A percentile compares a stretch with the other conserved stretches of the same genome.
Evolutionary conservation across 2,329 filamentous ascomycete species (phyloP).

Genomic region (Xylariomycetidae sp.): DNA sequence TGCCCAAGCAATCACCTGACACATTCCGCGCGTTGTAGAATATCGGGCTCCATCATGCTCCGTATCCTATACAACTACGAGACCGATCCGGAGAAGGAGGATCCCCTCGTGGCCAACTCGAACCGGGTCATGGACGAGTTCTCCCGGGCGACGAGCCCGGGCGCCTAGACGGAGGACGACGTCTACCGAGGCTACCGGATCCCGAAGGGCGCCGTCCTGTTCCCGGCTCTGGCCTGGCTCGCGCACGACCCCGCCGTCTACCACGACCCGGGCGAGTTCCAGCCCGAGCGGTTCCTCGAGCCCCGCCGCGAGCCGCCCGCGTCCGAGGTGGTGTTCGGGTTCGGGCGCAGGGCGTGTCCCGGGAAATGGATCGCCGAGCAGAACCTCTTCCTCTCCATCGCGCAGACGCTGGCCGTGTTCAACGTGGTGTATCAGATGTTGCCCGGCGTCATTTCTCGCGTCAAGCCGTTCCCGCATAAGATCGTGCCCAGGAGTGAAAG

Average conservation of each 20-base stretch:
- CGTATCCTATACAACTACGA: slow-evolving; percentile 1
- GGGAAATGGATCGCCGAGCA: slow-evolving; percentile 26
- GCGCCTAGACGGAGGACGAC: slow-evolving; percentile 11
- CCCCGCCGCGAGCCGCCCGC: slow-evolving; percentile 28
- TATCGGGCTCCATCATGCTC: no score
- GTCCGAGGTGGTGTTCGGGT: slow-evolving; percentile 22
- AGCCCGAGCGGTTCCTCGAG: slow-evolving; percentile 27
- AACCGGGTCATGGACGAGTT: background rate
- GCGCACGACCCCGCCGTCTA: slow-evolving; percentile 61
- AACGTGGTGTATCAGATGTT: no score
- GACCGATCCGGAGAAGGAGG: background rate
- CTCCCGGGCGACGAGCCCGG: background rate
- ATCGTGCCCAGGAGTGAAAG: no score
- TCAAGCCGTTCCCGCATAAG: no score
- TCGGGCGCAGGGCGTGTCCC: slow-evolving; percentile 28
- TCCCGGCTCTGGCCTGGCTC: slow-evolving; percentile 1
- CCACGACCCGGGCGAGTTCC: slow-evolving; percentile 30
- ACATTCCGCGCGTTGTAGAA: no score
- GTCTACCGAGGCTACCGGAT: slow-evolving; percentile 10
- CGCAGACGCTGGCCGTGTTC: slow-evolving; percentile 41
- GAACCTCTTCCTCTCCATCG: slow-evolving; percentile 27
- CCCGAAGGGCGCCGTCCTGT: slow-evolving; percentile 9
- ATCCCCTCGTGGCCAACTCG: background rate
- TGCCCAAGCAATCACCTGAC: no score
- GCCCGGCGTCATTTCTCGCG: no score